These are phyloP conservation scores for Ambrosiella beaveri DNA, from an alignment of 2,329 filamentous ascomycete species.

Conservation along the genomic window DNA sequence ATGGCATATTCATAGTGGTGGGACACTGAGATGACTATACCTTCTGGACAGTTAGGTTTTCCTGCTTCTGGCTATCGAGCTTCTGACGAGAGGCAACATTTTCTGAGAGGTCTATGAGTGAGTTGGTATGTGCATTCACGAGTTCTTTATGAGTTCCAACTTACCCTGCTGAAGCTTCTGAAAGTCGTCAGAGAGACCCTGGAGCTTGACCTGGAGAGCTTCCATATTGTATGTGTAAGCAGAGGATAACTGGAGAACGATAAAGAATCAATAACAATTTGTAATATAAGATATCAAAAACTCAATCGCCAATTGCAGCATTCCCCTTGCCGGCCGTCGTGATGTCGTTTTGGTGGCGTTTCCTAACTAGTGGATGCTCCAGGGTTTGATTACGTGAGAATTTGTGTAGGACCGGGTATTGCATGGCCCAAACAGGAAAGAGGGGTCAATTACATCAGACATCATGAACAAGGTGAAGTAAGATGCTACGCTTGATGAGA, in stretches of 20 bases:
- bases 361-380: neutral
- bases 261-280: neutral
- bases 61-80: conserved; percentile 83
- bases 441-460: conserved; percentile 3
- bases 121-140: conserved; percentile 7
- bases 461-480: neutral
- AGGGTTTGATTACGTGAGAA: conserved; percentile 6
- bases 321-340: neutral
- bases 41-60: conserved; percentile 76
- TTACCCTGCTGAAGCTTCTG: conserved; percentile 70
- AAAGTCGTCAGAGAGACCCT: conserved; percentile 73
- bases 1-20: neutral
- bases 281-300: neutral
- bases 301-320: neutral
- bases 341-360: neutral
- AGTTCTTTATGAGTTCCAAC: conserved; percentile 13
- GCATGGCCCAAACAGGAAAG: conserved; percentile 2
- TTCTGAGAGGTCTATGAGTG: conserved; percentile 53
- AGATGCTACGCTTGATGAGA: neutral
- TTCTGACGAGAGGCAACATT: conserved; percentile 68
- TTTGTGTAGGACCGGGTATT: conserved; percentile 5
- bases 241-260: neutral
- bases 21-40: conserved; percentile 25
- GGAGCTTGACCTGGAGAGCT: conserved; percentile 58
- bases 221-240: conserved; percentile 34